A percentile compares a stretch with the other conserved stretches of the same genome.
These are phyloP conservation scores for Quercus mongolica DNA, from an alignment of 306 rosid species.

Conservation along the genomic window DNA sequence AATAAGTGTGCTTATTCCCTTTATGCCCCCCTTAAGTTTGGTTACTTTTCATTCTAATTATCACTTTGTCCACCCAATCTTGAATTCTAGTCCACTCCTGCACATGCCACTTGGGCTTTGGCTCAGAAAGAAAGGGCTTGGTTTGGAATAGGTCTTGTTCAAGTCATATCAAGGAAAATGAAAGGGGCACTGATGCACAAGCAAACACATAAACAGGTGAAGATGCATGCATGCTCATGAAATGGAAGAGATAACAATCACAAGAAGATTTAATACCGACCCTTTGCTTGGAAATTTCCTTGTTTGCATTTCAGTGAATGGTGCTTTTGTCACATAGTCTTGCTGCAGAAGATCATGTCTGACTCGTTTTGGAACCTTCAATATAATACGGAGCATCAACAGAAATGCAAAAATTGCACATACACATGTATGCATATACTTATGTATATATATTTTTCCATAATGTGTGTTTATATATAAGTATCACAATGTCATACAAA, in stretches of 20 bases:
- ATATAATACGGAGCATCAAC: conserved; percentile 14
- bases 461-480: background rate
- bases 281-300: conserved; percentile 44
- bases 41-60: too few relatives aligned
- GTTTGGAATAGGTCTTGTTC: background rate
- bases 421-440: background rate
- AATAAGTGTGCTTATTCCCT: too few relatives aligned
- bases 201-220: background rate
- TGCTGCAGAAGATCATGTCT: conserved; percentile 44
- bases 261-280: conserved; percentile 35
- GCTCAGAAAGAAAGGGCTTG: background rate
- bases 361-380: conserved; percentile 56
- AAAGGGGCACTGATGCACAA: background rate
- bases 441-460: background rate
- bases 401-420: conserved; percentile 19
- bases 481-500: background rate
- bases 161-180: background rate
- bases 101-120: background rate
- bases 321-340: conserved; percentile 35
- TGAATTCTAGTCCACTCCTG: too few relatives aligned
- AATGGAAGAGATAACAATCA: background rate
- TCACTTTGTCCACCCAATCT: too few relatives aligned
- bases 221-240: conserved; percentile 1
- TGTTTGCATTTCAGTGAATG: conserved; percentile 43
- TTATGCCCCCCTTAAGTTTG: too few relatives aligned